A percentile compares a stretch with the other conserved stretches of the same genome.
Conservation (phyloP, 352 stramenopile species). For the Pythium insidiosum region DNA sequence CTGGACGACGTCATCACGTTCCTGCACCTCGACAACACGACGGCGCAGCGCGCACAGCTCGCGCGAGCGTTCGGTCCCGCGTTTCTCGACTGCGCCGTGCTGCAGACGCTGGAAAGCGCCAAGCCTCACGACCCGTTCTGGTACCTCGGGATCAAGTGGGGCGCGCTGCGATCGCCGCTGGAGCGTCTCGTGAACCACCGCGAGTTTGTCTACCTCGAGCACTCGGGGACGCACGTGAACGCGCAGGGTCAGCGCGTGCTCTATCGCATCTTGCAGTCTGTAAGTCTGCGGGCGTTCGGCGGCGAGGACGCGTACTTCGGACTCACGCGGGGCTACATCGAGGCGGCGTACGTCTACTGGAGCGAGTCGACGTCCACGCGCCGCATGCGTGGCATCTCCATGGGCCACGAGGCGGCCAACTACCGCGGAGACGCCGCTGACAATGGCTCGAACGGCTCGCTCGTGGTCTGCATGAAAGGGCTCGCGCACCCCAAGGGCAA, state of each 20-base stretch:
- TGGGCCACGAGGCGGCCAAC: slow-evolving; percentile 19
- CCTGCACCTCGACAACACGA: slow-evolving; percentile 51
- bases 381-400: no score
- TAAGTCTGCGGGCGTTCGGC: slow-evolving; percentile 50
- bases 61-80: slow-evolving; percentile 35
- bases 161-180: slow-evolving; percentile 55
- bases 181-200: slow-evolving; percentile 48
- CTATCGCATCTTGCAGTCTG: slow-evolving; percentile 54
- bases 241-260: slow-evolving; percentile 38
- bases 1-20: slow-evolving; percentile 61
- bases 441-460: slow-evolving; percentile 9
- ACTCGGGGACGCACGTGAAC: slow-evolving; percentile 52
- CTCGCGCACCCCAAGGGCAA: slow-evolving; percentile 51
- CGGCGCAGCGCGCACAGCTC: slow-evolving; percentile 32
- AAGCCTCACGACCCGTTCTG: slow-evolving; percentile 64
- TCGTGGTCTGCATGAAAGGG: slow-evolving; percentile 55
- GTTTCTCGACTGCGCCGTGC: slow-evolving; percentile 50
- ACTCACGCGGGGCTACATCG: slow-evolving; percentile 52
- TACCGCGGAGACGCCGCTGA: not conserved
- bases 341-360: slow-evolving; percentile 64
- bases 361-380: no score
- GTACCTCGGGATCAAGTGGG: slow-evolving; percentile 71
- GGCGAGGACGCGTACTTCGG: slow-evolving; percentile 60
- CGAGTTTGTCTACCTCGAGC: slow-evolving; percentile 66
- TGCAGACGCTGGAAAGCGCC: slow-evolving; percentile 54